These are phyloP conservation scores for Stenogyne calaminthoides DNA, from an alignment of 305 asterid genomes.

Conservation along the genomic window DNA sequence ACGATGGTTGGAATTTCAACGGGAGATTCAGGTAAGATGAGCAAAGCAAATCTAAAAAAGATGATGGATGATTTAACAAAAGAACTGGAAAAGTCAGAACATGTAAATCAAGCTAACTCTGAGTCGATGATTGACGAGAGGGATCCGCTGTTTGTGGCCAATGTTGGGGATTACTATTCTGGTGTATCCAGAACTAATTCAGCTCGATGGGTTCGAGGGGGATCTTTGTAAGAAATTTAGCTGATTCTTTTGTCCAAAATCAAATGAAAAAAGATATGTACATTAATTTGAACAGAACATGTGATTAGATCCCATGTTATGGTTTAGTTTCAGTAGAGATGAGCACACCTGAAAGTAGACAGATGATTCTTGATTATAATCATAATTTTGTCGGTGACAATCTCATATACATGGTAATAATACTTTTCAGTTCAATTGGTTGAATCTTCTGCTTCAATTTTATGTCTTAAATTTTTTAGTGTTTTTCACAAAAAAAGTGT, in stretches of 20 bases:
- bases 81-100: constrained; percentile 67
- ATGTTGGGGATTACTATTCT: constrained; percentile 65
- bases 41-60: constrained; percentile 66
- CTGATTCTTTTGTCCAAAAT: neutral
- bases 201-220: constrained; percentile 61
- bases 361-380: neutral
- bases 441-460: neutral
- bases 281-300: constrained; percentile 7
- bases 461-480: neutral
- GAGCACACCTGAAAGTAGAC: constrained; percentile 17
- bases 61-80: constrained; percentile 82
- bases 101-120: constrained; percentile 36
- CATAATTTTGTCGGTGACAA: neutral
- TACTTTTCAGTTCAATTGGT: neutral
- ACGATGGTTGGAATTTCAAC: constrained; percentile 93
- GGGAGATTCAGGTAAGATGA: constrained; percentile 68
- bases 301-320: constrained; percentile 13
- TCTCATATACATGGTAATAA: neutral
- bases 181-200: constrained; percentile 44
- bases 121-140: constrained; percentile 35
- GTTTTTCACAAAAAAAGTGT: too few relatives aligned
- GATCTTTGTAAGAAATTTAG: constrained; percentile 27
- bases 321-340: constrained; percentile 20
- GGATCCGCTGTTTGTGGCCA: constrained; percentile 71
- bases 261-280: constrained; percentile 17